These are phyloP conservation scores for Stenogyne calaminthoides DNA, from an alignment of 305 asterid genomes.

Conservation along the genomic window DNA sequence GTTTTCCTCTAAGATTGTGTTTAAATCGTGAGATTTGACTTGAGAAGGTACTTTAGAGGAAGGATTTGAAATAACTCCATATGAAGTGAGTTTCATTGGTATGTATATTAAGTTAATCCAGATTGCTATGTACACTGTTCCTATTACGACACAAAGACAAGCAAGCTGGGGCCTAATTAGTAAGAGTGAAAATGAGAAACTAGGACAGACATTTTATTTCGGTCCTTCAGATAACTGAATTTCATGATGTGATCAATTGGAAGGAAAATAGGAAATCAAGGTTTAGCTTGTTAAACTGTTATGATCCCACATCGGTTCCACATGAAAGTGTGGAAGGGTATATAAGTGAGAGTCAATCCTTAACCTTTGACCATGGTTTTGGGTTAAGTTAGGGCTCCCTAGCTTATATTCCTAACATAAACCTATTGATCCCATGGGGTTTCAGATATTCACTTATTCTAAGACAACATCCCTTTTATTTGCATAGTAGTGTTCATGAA, in stretches of 20 bases:
- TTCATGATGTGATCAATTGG: not conserved
- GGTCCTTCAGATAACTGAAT: constrained; percentile 7
- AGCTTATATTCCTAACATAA: no score
- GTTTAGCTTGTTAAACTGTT: constrained; percentile 1
- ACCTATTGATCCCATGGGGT: constrained; percentile 1
- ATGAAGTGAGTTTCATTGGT: not conserved
- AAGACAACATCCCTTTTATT: not conserved
- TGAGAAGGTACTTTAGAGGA: not conserved
- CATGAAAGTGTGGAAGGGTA: no score
- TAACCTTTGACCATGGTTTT: no score
- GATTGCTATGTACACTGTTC: not conserved
- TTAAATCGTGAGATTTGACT: not conserved
- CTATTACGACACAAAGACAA: not conserved
- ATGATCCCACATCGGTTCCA: no score
- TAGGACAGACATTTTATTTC: not conserved
- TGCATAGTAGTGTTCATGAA: not conserved
- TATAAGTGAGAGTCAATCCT: no score
- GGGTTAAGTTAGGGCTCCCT: no score
- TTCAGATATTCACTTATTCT: not conserved
- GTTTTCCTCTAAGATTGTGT: not conserved
- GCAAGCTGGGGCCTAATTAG: constrained; percentile 13
- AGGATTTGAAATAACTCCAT: not conserved
- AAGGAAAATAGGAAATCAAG: not conserved
- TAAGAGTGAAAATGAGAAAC: not conserved
- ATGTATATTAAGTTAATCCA: not conserved